These are phyloP conservation scores for Arthrobotrys conoides DNA, from an alignment of 2,329 filamentous ascomycete species.

Conservation along the genomic window DNA sequence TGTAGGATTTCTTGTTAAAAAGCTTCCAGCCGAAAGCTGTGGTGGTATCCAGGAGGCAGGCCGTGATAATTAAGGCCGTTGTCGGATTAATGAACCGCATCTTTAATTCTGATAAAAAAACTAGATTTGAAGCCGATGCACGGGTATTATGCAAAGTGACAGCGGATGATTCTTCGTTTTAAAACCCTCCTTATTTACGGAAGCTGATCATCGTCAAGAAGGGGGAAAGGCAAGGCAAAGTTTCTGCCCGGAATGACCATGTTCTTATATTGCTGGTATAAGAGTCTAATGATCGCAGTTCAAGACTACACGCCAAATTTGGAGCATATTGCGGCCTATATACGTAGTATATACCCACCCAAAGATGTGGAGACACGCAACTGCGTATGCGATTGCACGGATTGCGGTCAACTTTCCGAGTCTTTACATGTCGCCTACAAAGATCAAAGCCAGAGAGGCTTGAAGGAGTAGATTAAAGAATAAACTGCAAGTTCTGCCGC, in stretches of 20 bases:
- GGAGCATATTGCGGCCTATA: background rate
- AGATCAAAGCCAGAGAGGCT: constrained; percentile 36
- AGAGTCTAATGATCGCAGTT: constrained; percentile 3
- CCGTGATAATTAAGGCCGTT: constrained; percentile 14
- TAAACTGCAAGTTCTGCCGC: constrained; percentile 50
- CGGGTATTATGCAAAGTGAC: constrained; percentile 1
- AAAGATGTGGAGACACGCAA: constrained; percentile 19
- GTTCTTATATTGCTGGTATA: constrained; percentile 44
- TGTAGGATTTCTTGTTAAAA: background rate
- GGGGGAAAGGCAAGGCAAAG: constrained; percentile 25
- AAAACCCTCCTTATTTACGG: constrained; percentile 5
- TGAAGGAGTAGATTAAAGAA: constrained; percentile 38
- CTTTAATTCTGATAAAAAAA: constrained; percentile 4
- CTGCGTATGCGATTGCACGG: constrained; percentile 7
- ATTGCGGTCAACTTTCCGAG: constrained; percentile 36
- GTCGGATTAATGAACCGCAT: constrained; percentile 37
- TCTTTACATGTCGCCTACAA: constrained; percentile 14
- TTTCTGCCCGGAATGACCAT: constrained; percentile 24
- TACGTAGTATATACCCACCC: constrained; percentile 17
- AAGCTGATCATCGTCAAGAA: constrained; percentile 49
- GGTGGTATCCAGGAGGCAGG: constrained; percentile 9
- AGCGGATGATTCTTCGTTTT: constrained; percentile 29
- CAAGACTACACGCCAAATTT: too few species aligned
- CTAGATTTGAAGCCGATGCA: constrained; percentile 13
- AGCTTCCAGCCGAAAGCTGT: background rate